Evolutionary conservation across 345 rosid species (phyloP), one percentile per base, ranked within the genome.

Genomic region (Aquilaria malaccensis): DNA sequence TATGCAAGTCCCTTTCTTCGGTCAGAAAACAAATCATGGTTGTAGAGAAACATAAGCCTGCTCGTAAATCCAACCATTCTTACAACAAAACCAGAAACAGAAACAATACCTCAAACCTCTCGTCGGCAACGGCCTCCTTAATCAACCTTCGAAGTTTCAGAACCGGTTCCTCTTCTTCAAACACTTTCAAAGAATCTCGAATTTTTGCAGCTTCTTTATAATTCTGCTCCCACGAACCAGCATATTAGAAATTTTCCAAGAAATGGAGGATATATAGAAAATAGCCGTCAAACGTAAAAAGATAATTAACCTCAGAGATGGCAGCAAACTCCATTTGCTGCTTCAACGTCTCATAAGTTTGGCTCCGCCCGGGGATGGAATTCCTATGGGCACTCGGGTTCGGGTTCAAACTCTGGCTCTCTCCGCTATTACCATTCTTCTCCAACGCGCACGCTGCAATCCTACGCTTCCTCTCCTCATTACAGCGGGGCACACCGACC

Each of bases 281-380:
- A 32, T 1, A 13, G 46, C 2, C 3, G 3, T 11, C 31, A 47
- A 5, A n/a, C 9, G 6, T 45, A 56, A 6, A 62, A n/a, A 50
- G 15, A 33, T 11, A 43, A 51, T 57, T 6, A 30, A 82, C 87
- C 82, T 79, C 82, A n/a, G 84, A 73, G 71, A 79, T 81, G 50
- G 90, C 86, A 33, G 95, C 95, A 32, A 77, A 79, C 69, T 82
- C 85, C 86, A 87, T 76, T 61, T 79, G 81, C 60, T 84, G 90
- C 78, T 79, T 84, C 65, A 87, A 64, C 51, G 79, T 58, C 14
- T 90, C 95, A 58, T 84, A 82, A 50, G 83, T 80, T 73, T 80
- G 86, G 46, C 75, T 79, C 71, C 84, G 72, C 7, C 82, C 59
- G 32, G 72, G 52, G 55, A 76, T 75, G 13, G 83, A 78, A 48